These are phyloP conservation scores for Fusarium kyushuense DNA, from an alignment of 2,329 filamentous ascomycete species.

Conservation along the genomic window DNA sequence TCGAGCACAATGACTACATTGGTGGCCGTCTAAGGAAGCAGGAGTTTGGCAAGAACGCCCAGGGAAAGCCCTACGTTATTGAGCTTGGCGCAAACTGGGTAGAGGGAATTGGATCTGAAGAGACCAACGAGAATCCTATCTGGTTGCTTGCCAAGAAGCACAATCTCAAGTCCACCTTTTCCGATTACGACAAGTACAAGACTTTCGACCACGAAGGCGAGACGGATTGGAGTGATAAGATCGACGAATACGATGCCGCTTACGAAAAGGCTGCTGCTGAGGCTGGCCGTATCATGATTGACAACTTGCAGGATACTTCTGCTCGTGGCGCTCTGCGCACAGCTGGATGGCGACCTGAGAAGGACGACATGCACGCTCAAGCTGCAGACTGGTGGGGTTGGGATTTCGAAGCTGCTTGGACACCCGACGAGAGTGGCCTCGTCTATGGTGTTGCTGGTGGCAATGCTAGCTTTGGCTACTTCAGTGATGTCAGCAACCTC, in stretches of 20 bases:
- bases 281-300: constrained; percentile 67
- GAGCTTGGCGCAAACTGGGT: constrained; percentile 78
- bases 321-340: constrained; percentile 69
- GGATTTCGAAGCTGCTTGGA: constrained; percentile 70
- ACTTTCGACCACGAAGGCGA: constrained; percentile 71
- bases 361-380: constrained; percentile 63
- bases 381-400: constrained; percentile 68
- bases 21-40: constrained; percentile 72
- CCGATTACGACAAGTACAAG: constrained; percentile 68
- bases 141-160: constrained; percentile 73
- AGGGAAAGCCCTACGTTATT: constrained; percentile 67
- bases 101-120: constrained; percentile 36
- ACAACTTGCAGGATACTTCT: constrained; percentile 72
- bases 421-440: constrained; percentile 67
- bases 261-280: constrained; percentile 61
- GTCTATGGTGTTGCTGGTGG: constrained; percentile 67
- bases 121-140: constrained; percentile 67
- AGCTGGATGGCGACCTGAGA: constrained; percentile 72
- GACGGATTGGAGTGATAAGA: constrained; percentile 61
- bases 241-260: constrained; percentile 63
- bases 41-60: constrained; percentile 63
- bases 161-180: constrained; percentile 66
- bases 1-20: constrained; percentile 72
- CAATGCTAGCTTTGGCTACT: constrained; percentile 73
- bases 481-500: constrained; percentile 70